Conservation (phyloP, 148 eudicot genomes). For the Cornus suecica region DNA sequence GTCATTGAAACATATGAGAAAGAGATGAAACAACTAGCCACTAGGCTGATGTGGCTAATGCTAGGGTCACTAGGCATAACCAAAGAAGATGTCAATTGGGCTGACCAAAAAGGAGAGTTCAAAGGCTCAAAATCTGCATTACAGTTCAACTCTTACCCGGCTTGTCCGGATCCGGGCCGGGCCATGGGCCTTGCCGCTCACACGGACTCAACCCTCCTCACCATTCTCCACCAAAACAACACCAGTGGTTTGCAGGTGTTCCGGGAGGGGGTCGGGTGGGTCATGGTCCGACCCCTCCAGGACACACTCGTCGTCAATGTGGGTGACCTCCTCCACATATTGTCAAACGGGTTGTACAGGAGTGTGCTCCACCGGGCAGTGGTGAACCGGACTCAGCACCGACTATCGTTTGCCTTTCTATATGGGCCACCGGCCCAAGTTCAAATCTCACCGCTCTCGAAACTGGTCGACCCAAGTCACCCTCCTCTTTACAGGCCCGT, state of each 20-base stretch:
- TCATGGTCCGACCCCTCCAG: slow-evolving; percentile 60
- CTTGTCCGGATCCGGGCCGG: slow-evolving; percentile 93
- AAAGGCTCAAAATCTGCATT: slow-evolving; percentile 51
- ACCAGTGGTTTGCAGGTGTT: slow-evolving; percentile 71
- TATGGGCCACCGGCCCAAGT: slow-evolving; percentile 62
- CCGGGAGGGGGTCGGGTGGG: slow-evolving; percentile 58
- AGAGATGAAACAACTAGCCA: slow-evolving; percentile 61
- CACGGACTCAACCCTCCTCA: slow-evolving; percentile 85
- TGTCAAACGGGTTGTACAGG: slow-evolving; percentile 73
- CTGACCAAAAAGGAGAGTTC: slow-evolving; percentile 31
- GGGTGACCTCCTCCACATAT: slow-evolving; percentile 84
- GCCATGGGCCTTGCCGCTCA: slow-evolving; percentile 96
- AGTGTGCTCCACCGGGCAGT: slow-evolving; percentile 85
- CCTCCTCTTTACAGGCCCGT: slow-evolving; percentile 71
- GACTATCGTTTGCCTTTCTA: slow-evolving; percentile 69
- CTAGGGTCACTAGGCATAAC: slow-evolving; percentile 67
- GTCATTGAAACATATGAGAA: slow-evolving; percentile 61
- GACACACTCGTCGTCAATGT: slow-evolving; percentile 72
- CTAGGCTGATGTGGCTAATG: slow-evolving; percentile 60
- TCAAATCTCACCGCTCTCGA: slow-evolving; percentile 48
- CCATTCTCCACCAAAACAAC: slow-evolving; percentile 79
- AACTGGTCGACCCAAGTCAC: slow-evolving; percentile 36
- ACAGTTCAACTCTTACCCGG: slow-evolving; percentile 85
- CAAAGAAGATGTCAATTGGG: slow-evolving; percentile 60
- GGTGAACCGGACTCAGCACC: slow-evolving; percentile 66